Conservation (phyloP, 768 basidiomycete genomes). For the Calvatia gigantea region DNA sequence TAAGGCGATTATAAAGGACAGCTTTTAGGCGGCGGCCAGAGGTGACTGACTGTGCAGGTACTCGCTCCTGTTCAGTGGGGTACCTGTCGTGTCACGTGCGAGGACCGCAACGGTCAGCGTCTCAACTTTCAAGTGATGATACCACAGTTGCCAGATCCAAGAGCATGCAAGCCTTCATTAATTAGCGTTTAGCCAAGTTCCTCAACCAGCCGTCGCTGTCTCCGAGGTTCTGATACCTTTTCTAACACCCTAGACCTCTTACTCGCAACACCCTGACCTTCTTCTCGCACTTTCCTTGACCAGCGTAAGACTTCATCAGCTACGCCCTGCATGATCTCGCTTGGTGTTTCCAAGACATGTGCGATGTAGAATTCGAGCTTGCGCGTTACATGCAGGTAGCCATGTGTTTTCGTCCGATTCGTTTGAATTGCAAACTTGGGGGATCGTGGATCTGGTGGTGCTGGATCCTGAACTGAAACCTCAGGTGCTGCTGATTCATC, state of each 20-base stretch:
- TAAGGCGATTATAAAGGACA: conserved; percentile 14
- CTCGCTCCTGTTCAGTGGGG: conserved; percentile 14
- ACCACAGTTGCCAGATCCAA: neutral
- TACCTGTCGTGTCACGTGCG: conserved; percentile 18
- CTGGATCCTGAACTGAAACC: conserved; percentile 1
- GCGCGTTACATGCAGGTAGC: conserved; percentile 40
- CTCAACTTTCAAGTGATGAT: neutral
- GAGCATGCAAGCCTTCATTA: neutral
- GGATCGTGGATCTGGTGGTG: conserved; percentile 9
- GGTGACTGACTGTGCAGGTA: conserved; percentile 29
- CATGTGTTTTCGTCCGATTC: neutral
- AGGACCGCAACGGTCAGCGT: conserved; percentile 29
- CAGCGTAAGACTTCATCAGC: conserved; percentile 35
- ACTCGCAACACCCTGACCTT: neutral
- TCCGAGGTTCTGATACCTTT: neutral
- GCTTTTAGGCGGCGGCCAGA: conserved; percentile 9
- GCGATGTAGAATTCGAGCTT: conserved; percentile 74
- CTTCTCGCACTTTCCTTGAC: conserved; percentile 21
- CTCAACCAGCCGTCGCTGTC: neutral
- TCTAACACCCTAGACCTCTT: neutral
- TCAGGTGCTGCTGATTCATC: neutral
- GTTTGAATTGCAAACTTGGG: neutral
- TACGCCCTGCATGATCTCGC: conserved; percentile 34
- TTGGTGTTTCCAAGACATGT: conserved; percentile 49
- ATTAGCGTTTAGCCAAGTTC: neutral